Evolutionary conservation across 2,329 filamentous ascomycete species (phyloP).

Genomic region (Cladophialophora bantiana): DNA sequence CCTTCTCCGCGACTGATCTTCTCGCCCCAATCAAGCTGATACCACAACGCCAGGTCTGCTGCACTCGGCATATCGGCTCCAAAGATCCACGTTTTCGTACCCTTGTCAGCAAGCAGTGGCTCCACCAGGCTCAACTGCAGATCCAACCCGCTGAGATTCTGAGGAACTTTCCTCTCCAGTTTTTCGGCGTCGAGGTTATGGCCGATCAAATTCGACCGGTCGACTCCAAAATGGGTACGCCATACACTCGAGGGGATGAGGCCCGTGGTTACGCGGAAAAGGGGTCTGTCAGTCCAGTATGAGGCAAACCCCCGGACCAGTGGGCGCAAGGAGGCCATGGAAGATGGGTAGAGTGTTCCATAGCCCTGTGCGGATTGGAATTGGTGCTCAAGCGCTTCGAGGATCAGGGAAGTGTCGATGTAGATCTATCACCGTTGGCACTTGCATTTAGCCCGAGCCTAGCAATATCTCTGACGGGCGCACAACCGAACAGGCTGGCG

Average conservation of each 20-base stretch:
- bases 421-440: slow-evolving; percentile 23
- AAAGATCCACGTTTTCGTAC: slow-evolving; percentile 25
- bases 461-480: neutral
- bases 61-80: slow-evolving; percentile 31
- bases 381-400: slow-evolving; percentile 33
- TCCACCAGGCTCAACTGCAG: slow-evolving; percentile 37
- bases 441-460: neutral
- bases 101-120: slow-evolving; percentile 20
- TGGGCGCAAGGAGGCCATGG: slow-evolving; percentile 15
- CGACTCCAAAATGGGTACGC: slow-evolving; percentile 35
- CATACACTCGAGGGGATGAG: slow-evolving; percentile 37
- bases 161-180: slow-evolving; percentile 35
- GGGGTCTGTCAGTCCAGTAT: slow-evolving; percentile 36
- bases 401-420: slow-evolving; percentile 38
- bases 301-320: slow-evolving; percentile 29
- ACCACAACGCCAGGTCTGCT: slow-evolving; percentile 34
- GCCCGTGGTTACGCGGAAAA: slow-evolving; percentile 37
- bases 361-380: slow-evolving; percentile 29
- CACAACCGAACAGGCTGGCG: neutral
- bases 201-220: slow-evolving; percentile 37
- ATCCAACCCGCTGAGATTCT: slow-evolving; percentile 35
- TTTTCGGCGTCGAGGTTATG: slow-evolving; percentile 37
- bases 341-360: slow-evolving; percentile 29
- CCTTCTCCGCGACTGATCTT: slow-evolving; percentile 37
- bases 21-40: slow-evolving; percentile 39